Conservation (phyloP, 257 asterid genomes). For the Vinca minor region DNA sequence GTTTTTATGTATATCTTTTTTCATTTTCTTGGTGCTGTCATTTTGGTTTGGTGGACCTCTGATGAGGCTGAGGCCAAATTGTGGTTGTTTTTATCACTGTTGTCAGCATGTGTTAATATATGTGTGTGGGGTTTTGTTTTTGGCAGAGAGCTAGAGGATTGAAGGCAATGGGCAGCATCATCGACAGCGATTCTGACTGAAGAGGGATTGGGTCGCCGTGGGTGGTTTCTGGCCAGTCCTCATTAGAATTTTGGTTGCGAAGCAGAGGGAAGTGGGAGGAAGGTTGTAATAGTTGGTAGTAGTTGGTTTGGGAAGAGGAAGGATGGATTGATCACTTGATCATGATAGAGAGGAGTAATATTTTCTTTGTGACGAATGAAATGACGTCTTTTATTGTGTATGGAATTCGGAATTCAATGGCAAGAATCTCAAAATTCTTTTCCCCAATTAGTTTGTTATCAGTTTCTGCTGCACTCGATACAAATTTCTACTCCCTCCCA, state of each 20-base stretch:
- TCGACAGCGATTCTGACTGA: constrained; percentile 35
- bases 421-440: no score
- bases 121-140: neutral
- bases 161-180: constrained; percentile 29
- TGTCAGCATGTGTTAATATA: neutral
- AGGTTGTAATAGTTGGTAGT: neutral
- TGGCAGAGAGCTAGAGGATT: constrained; percentile 32
- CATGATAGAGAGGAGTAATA: no score
- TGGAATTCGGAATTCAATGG: neutral
- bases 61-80: no score
- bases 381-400: neutral
- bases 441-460: no score
- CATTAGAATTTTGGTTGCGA: neutral
- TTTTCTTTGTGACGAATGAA: neutral
- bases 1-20: no score
- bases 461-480: no score
- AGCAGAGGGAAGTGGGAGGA: neutral
- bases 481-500: no score
- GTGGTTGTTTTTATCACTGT: neutral
- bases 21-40: no score
- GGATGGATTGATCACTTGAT: neutral
- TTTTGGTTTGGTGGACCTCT: no score
- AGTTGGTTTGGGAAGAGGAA: no score
- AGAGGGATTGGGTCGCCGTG: neutral
- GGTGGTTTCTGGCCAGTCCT: neutral